Base-by-base conservation (phyloP, 1,284 basidiomycete genomes). In the Chondrostereum purpureum region DNA sequence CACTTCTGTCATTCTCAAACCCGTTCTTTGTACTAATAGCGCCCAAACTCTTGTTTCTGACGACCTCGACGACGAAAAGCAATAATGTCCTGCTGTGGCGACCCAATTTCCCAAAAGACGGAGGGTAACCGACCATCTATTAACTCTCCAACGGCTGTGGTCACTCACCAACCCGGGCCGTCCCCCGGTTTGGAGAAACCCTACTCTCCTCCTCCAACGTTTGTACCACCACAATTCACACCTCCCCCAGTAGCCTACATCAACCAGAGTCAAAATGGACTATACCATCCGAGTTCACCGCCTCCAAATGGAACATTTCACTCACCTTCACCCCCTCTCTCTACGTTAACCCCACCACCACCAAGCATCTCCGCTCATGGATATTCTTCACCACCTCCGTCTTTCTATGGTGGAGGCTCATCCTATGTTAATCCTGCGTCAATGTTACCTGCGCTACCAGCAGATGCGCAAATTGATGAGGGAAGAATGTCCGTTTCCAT, bases 401-500 rank as follows among this genome's bases (percentile, higher is more conserved):
- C 13, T 23, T 51, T 5, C 27, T 23, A 39, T 19, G 12, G 39
- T 19, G 27, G 35, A 42, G 23, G 38, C 44, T 47, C 54, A 50
- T 17, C 50, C 60, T 19, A 55, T 58, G 45, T 50, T 55, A n/a
- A 49, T 48, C 39, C 55, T 53, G 39, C 55, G 39, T 38, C 58
- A 54, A 49, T 50, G 46, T 49, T 54, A 39, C 53, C 62, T 24
- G n/a, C 33, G 24, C 21, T 42, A 12, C 27, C 39, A 42, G 27
- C 33, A 23, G 39, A 40, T 16, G 47, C 55, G 12, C 46, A 50
- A 14, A 48, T 60, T 4, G 73, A 83, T 47, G 81, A 83, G 56
- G 77, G 79, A 14, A 82, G 78, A 56, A 71, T 88, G 65, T 85
- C 82, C 12, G 71, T 89, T 18, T 78, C 83, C 3, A 85, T 89